Conservation (phyloP, 257 asterid species). For the Lavandula angustifolia region DNA sequence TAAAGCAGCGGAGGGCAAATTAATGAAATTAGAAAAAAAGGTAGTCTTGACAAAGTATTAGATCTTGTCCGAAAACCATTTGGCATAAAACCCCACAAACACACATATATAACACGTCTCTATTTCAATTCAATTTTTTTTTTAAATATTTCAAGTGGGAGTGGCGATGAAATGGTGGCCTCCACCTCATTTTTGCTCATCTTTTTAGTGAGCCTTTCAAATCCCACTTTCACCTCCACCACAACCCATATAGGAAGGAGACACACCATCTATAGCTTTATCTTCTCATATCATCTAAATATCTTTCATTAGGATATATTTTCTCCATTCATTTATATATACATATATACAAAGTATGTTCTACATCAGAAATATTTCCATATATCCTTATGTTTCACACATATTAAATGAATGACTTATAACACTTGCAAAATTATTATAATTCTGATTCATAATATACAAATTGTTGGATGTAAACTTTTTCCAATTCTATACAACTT, state of each 20-base stretch:
- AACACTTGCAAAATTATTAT: no score
- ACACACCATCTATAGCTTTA: constrained; percentile 23
- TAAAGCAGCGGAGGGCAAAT: no score
- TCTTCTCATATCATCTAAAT: constrained; percentile 5
- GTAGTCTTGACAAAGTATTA: background rate
- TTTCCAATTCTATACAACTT: no score
- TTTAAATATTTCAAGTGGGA: constrained; percentile 15
- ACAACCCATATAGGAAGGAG: constrained; percentile 35
- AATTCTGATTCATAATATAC: no score
- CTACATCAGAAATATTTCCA: no score
- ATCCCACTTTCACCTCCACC: constrained; percentile 32
- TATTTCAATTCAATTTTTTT: constrained; percentile 3
- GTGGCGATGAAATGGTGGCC: constrained; percentile 37
- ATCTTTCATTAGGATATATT: constrained; percentile 17
- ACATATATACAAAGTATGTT: no score
- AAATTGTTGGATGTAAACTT: no score
- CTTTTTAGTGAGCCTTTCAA: constrained; percentile 29
- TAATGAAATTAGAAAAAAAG: background rate
- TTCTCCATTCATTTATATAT: no score
- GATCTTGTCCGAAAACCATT: constrained; percentile 13
- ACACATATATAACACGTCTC: background rate
- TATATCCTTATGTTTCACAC: no score
- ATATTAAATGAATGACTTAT: no score
- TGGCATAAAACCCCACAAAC: constrained; percentile 13
- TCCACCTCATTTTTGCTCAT: constrained; percentile 36